These are phyloP conservation scores for Lactarius tabidus DNA, from an alignment of 768 basidiomycete species.

Conservation along the genomic window DNA sequence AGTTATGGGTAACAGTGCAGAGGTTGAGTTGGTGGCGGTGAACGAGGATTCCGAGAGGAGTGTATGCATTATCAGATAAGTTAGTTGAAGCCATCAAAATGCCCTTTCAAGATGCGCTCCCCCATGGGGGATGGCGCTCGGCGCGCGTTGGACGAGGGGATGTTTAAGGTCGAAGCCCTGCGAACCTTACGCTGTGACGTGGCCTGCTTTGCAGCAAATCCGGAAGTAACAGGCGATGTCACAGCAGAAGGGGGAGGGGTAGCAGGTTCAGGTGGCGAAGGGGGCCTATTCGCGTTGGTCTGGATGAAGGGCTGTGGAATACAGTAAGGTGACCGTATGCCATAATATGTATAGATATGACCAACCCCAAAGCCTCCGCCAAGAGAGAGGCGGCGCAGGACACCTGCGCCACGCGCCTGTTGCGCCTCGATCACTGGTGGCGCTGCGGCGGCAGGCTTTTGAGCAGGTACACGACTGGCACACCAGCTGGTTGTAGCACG, in stretches of 20 bases:
- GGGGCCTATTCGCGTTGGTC: slow-evolving; percentile 1
- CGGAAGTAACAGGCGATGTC: background rate
- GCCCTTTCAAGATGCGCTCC: slow-evolving; percentile 85
- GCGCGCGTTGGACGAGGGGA: slow-evolving; percentile 40
- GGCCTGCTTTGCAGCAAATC: slow-evolving; percentile 9
- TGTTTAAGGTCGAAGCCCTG: slow-evolving; percentile 58
- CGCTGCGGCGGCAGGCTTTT: slow-evolving; percentile 18
- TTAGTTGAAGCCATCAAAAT: slow-evolving; percentile 85
- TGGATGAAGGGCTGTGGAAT: slow-evolving; percentile 22
- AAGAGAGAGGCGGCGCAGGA: slow-evolving; percentile 73
- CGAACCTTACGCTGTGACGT: slow-evolving; percentile 29
- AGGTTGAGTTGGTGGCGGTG: background rate
- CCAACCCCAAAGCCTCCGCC: slow-evolving; percentile 60
- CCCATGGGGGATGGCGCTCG: slow-evolving; percentile 84
- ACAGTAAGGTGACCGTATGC: slow-evolving; percentile 10
- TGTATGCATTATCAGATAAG: background rate
- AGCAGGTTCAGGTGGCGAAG: slow-evolving; percentile 18
- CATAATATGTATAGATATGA: slow-evolving; percentile 15
- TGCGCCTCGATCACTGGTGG: slow-evolving; percentile 40
- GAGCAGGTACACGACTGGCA: slow-evolving; percentile 50
- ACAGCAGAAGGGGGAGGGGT: slow-evolving; percentile 24
- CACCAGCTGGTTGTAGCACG: slow-evolving; percentile 55
- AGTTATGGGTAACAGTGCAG: background rate
- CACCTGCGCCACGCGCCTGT: slow-evolving; percentile 62
- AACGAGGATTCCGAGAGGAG: background rate